Conservation (phyloP, 768 basidiomycete species). For the Rhizopogon vinicolor region DNA sequence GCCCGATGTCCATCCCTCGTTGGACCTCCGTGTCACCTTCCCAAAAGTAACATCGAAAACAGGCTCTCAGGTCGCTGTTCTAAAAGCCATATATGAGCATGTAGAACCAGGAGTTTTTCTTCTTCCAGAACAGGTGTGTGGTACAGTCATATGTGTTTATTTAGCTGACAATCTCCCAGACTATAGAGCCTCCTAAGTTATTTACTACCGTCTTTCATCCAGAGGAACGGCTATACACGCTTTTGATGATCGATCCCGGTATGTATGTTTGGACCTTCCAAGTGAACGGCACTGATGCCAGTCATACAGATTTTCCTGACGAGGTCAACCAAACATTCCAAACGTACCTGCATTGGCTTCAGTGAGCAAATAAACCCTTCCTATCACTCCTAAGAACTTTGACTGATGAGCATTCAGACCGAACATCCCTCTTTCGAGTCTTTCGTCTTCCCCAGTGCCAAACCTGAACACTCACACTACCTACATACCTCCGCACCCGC, state of each 20-base stretch:
- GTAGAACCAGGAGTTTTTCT: conserved; percentile 74
- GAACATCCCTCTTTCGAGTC: conserved; percentile 73
- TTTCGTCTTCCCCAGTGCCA: conserved; percentile 35
- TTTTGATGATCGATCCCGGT: conserved; percentile 89
- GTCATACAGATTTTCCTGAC: conserved; percentile 74
- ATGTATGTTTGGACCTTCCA: conserved; percentile 23
- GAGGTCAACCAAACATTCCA: conserved; percentile 58
- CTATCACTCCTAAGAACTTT: conserved; percentile 8
- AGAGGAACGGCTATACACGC: conserved; percentile 77
- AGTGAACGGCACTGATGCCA: background rate
- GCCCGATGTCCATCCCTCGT: conserved; percentile 60
- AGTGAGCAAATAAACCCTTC: conserved; percentile 41
- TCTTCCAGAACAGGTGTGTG: conserved; percentile 58
- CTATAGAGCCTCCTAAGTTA: conserved; percentile 56
- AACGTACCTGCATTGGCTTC: conserved; percentile 81
- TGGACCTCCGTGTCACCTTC: conserved; percentile 70
- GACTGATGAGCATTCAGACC: conserved; percentile 43
- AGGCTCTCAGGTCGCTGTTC: conserved; percentile 13
- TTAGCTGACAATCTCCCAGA: conserved; percentile 34
- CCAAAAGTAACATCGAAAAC: conserved; percentile 29
- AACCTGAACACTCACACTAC: conserved; percentile 53
- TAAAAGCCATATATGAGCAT: conserved; percentile 24
- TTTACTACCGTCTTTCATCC: conserved; percentile 78
- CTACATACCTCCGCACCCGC: conserved; percentile 91
- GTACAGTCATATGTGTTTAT: conserved; percentile 2